Base-by-base conservation (phyloP, 768 basidiomycete species). In the Epithele typhae region DNA sequence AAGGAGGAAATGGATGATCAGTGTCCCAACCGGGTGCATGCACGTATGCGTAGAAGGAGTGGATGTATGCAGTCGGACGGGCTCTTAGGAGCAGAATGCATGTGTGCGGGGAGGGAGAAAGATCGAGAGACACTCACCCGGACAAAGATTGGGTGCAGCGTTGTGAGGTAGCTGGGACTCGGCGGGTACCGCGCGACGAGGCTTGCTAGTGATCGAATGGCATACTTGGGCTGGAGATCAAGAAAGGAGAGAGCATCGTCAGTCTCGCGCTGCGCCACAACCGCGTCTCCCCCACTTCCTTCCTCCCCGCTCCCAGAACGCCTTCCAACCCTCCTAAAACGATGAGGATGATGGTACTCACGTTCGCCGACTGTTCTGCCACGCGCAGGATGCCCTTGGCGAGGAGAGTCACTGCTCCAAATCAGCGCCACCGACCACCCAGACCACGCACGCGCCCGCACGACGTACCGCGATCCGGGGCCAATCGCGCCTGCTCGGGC, bases 131-230 rank as follows among this genome's bases (percentile, higher is more conserved):
- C 23, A 57, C 79, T 51, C 45, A 84, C 85, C 47, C 73, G 73
- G 27, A 90, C 60, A 56, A 89, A 84, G 22, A 82, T 65, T 3
- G 79, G 71, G 57, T 92, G 91, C 18, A 91, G 67, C 1, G 82
- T 71, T 0, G 89, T 89, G 22, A 90, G 74, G 59, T 80, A 74
- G 7, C 76, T 75, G 0, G 64, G 65, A 19, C 76, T 68, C 5
- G 76, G 77, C 0, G 82, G 68, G 55, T 84, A 91, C 53, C 86
- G 78, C 4, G 65, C 65, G 24, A 90, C 59, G 33, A 94, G 75
- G 54, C 75, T 61, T 40, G 66, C 68, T 1, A 93, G 68, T 0
- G 87, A 82, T 34, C 63, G 59, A 25, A 94, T 66, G 0, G 87
- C 79, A 17, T 62, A 55, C 36, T 67, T 59, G 6, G 59, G 57